These are phyloP conservation scores for Flagelloscypha sp. DNA, from an alignment of 768 basidiomycete genomes.

Conservation along the genomic window DNA sequence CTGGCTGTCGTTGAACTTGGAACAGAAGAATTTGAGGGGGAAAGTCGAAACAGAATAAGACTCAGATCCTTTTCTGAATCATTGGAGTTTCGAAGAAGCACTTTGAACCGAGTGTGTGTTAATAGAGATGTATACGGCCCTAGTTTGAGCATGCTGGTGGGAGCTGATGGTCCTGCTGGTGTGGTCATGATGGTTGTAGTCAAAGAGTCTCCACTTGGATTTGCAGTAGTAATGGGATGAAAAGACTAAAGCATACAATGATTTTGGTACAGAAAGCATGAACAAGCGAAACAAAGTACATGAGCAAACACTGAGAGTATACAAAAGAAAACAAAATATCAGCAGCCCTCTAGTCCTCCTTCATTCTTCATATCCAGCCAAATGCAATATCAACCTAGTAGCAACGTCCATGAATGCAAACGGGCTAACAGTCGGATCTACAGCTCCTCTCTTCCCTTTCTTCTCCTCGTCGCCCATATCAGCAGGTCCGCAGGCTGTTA, in stretches of 20 bases:
- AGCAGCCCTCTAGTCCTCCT: too few species aligned
- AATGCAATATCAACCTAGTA: conserved; percentile 85
- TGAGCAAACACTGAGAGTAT: too few species aligned
- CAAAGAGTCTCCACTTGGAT: too few species aligned
- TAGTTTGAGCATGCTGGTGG: conserved; percentile 32
- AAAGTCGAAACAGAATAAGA: conserved; percentile 57
- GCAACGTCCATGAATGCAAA: conserved; percentile 97
- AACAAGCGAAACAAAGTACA: too few species aligned
- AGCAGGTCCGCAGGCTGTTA: background rate
- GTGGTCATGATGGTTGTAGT: too few species aligned
- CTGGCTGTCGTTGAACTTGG: too few species aligned
- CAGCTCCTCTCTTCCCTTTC: conserved; percentile 5
- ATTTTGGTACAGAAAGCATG: too few species aligned
- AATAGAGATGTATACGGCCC: conserved; percentile 34
- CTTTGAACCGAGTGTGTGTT: conserved; percentile 51
- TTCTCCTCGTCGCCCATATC: conserved; percentile 1
- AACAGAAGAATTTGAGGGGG: conserved; percentile 17
- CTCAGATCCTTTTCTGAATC: conserved; percentile 55
- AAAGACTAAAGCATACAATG: too few species aligned
- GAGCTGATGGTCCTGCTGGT: too few species aligned
- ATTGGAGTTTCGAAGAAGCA: conserved; percentile 51
- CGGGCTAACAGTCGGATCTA: conserved; percentile 70
- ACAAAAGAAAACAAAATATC: too few species aligned
- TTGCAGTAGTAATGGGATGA: too few species aligned
- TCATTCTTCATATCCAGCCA: conserved; percentile 62